Evolutionary conservation across 1,284 basidiomycete genomes (phyloP), one percentile per base, ranked within the genome.

Genomic region (Irpex sp.): DNA sequence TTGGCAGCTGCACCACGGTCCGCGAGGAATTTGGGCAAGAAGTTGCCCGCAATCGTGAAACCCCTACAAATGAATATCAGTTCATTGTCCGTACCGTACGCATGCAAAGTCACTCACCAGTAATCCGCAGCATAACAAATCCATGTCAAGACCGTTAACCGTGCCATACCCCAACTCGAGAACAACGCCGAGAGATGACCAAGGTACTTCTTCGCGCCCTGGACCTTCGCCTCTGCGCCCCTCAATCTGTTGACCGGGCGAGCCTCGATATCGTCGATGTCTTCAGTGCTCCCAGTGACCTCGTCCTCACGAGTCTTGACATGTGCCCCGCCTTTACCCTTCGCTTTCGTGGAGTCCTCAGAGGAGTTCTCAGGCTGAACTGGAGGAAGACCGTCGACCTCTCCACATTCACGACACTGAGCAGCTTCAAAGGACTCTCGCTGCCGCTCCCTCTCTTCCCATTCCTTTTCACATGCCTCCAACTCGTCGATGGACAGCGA

Each of bases 111-210:
- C 4, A 56, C 61, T 15, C 21, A 63, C 63, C 63, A 64, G 26
- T 64, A 64, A 36, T 64, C 63, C 47, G 63, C 63, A 15, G 63
- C 63, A 46, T 64, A 64, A 37, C 63, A 64, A 17, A 64, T 47
- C 63, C 63, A 64, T 21, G 63, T 64, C 53, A 90, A 68, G 43
- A 71, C 77, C 1, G 88, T 89, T 50, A 85, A 87, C 68, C 77
- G 84, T 0, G 85, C 85, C 67, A 89, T 69, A 66, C 84, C 81
- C 60, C 77, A 75, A 2, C 87, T 87, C 5, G 80, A 78, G 71
- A 91, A 90, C 61, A 92, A 72, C 8, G 81, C 75, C 61, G 75
- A 79, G 60, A 89, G 70, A 62, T 88, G 81, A 59, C 75, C 68
- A 47, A 70, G 65, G 5, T 51, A 51, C 17, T 51, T 51, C 31